phyloP scores from a whole-genome alignment of 305 asterid species.

The Rubia peregrina region DNA sequence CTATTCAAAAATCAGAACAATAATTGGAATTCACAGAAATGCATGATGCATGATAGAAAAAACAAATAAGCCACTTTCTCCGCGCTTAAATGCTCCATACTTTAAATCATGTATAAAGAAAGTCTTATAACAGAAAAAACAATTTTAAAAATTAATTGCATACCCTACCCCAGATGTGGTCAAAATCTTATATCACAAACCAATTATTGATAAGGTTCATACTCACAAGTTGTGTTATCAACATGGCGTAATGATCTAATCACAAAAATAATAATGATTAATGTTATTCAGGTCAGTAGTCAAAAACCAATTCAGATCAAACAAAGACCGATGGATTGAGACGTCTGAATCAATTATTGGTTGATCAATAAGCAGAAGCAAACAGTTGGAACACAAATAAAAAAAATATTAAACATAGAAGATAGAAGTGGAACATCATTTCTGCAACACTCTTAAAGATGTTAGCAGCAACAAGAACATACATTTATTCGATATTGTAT shows the following conservation, averaged over 20 bases:
- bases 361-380: not conserved
- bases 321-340: slow-evolving; percentile 1
- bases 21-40: not conserved
- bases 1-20: slow-evolving; percentile 4
- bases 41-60: not conserved
- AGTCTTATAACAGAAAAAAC: not conserved
- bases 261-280: not conserved
- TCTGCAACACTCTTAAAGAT: not conserved
- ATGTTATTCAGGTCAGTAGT: slow-evolving; percentile 5
- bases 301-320: slow-evolving; percentile 11
- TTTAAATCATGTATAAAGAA: not conserved
- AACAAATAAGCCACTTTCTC: not conserved
- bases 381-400: not conserved
- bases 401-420: not conserved
- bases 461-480: not conserved
- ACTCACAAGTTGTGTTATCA: slow-evolving; percentile 7
- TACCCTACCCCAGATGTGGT: slow-evolving; percentile 6
- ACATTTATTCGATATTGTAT: too few species aligned
- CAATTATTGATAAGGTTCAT: slow-evolving; percentile 15
- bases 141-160: not conserved
- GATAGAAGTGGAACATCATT: not conserved
- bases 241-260: not conserved
- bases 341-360: slow-evolving; percentile 8
- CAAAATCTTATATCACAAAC: not conserved
- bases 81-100: not conserved